Evolutionary conservation across 495 filamentous ascomycete species (phyloP).

Genomic region (Jackrogersella minutella): DNA sequence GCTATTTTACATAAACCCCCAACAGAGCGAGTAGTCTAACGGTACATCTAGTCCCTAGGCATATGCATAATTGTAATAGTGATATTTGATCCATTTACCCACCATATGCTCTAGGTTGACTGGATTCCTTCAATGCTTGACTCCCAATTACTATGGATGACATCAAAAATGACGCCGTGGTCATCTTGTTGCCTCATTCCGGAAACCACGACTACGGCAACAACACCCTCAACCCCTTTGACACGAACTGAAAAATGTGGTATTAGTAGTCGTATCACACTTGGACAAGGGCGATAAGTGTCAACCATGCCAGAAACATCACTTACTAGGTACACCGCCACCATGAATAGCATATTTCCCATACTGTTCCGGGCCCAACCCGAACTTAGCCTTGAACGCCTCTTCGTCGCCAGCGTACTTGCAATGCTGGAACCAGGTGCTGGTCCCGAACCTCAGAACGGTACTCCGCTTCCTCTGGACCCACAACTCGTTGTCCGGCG

Average conservation of each 20-base stretch:
- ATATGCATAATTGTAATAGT: no score
- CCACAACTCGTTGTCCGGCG: constrained; percentile 69
- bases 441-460: constrained; percentile 73
- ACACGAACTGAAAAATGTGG: constrained; percentile 58
- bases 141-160: constrained; percentile 60
- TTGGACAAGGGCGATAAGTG: background rate
- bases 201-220: constrained; percentile 77
- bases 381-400: constrained; percentile 65
- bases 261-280: background rate
- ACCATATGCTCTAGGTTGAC: background rate
- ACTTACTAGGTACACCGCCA: constrained; percentile 67
- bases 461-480: constrained; percentile 65
- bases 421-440: constrained; percentile 70
- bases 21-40: no score
- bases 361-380: constrained; percentile 58
- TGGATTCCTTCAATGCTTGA: background rate
- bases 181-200: constrained; percentile 81
- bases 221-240: constrained; percentile 71
- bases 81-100: no score
- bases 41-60: no score
- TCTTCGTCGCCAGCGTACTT: constrained; percentile 66
- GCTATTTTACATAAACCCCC: no score
- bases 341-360: constrained; percentile 78
- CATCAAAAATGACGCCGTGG: constrained; percentile 76
- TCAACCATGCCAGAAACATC: no score